These are phyloP conservation scores for Globisporangium iwayamae DNA, from an alignment of 352 stramenopile species.

Conservation along the genomic window DNA sequence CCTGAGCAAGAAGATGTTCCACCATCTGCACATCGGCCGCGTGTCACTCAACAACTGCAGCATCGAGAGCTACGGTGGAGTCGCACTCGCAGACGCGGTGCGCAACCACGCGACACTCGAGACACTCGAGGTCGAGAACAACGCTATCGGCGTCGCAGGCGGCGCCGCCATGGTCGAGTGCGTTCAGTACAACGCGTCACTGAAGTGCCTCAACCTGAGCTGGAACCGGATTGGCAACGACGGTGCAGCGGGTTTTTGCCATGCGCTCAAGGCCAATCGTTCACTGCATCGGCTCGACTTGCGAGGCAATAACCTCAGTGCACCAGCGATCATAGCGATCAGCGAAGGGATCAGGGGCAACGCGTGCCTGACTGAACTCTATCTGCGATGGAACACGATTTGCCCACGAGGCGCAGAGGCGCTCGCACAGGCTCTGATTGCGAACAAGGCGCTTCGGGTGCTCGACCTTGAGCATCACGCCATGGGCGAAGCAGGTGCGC, in stretches of 20 bases:
- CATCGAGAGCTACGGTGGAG: conserved; percentile 46
- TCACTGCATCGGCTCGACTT: conserved; percentile 56
- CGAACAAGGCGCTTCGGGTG: conserved; percentile 56
- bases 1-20: conserved; percentile 61
- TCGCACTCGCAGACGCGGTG: conserved; percentile 54
- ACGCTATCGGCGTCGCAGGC: conserved; percentile 39
- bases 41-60: conserved; percentile 58
- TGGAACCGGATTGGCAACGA: conserved; percentile 72
- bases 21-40: conserved; percentile 58
- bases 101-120: conserved; percentile 64
- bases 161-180: conserved; percentile 57
- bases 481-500: conserved; percentile 50
- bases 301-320: conserved; percentile 58
- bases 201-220: conserved; percentile 72
- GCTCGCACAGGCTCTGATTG: conserved; percentile 42
- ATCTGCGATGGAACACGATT: conserved; percentile 72
- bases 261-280: conserved; percentile 47
- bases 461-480: conserved; percentile 78
- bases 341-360: conserved; percentile 47
- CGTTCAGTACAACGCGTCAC: conserved; percentile 49
- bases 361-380: conserved; percentile 56
- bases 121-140: conserved; percentile 70
- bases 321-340: conserved; percentile 47
- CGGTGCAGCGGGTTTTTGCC: conserved; percentile 37
- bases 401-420: conserved; percentile 50